phyloP scores from a whole-genome alignment of 805 yeast genomes.

The Candida succiphila region DNA sequence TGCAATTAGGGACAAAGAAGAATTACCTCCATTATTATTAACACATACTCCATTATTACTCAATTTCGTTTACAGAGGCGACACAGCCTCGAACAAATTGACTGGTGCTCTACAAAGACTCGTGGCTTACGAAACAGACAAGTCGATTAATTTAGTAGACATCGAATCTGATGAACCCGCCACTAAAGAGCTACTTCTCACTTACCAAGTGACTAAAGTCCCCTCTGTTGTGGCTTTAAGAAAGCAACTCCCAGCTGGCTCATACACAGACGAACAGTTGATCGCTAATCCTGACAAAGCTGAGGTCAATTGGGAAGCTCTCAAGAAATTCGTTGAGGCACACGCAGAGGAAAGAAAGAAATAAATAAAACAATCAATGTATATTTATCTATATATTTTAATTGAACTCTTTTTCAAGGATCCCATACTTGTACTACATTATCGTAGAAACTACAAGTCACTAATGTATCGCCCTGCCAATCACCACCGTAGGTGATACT shows the following conservation, averaged over 20 bases:
- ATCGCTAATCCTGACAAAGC: conserved; percentile 14
- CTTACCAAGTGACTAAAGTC: conserved; percentile 41
- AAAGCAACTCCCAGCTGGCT: conserved; percentile 49
- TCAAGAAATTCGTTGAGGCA: conserved; percentile 33
- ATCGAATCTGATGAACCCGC: conserved; percentile 62
- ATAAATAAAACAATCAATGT: conserved; percentile 4
- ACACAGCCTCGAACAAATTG: conserved; percentile 47
- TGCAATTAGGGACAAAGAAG: conserved; percentile 48
- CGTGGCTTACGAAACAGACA: conserved; percentile 37
- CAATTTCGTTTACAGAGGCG: conserved; percentile 65
- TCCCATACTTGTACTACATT: conserved; percentile 71
- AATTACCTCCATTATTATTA: conserved; percentile 44
- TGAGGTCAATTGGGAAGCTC: conserved; percentile 32
- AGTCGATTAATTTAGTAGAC: conserved; percentile 54
- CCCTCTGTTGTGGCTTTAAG: conserved; percentile 62
- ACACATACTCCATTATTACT: conserved; percentile 45
- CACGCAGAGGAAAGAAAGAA: conserved; percentile 24
- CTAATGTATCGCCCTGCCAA: conserved; percentile 54
- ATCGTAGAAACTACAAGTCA: conserved; percentile 91
- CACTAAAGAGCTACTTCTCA: conserved; percentile 44
- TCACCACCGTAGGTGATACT: conserved; percentile 97
- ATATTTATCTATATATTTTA: conserved; percentile 1
- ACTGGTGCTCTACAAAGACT: conserved; percentile 52
- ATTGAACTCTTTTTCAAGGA: conserved; percentile 4
- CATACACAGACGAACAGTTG: conserved; percentile 23